Evolutionary conservation across 1,284 basidiomycete species (phyloP), one percentile per base, ranked within the genome.

Genomic region (Sporisorium scitamineum): DNA sequence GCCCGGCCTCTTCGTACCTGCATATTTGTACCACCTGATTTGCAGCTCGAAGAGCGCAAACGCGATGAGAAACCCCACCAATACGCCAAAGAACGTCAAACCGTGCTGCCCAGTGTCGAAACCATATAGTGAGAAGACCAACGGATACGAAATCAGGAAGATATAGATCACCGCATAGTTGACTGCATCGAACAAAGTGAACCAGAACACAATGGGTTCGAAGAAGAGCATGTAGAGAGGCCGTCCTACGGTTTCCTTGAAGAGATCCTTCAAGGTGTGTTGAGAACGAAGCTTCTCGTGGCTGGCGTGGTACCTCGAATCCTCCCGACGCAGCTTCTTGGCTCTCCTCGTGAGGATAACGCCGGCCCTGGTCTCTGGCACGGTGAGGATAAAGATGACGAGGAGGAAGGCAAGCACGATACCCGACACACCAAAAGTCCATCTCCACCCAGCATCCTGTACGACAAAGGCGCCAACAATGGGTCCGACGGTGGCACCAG

Each of bases 131-230:
- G 29, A 48, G 58, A 86, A 87, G 50, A 87, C 81, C 50, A 86
- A 77, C 1, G 86, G 84, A 71, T 84, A 83, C 6, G 85, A 78
- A 55, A 84, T 84, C 65, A 87, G 81, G 69, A 85, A 84, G 50
- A 83, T 81, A 78, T 86, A 87, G 24, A 87, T 83, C 3, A 86
- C 79, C 13, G 68, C 61, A 56, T 82, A 83, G 54, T 81, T 82
- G 37, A 71, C 37, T 3, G 73, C 67, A 41, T 83, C 77, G 48
- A 86, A 87, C 5, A 72, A n/a, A 22, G 70, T 60, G 37, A 83
- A 70, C 52, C 74, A 64, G 31, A 81, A 61, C 4, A 85, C 78
- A 57, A 85, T 85, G 11, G 84, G 84, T 55, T 85, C 84, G n/a
- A 70, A 76, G 60, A 83, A 65, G 9, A 85, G 78, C 78, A 85